phyloP scores from a whole-genome alignment of 2,329 filamentous ascomycete genomes.

The Diaporthe vaccinii region DNA sequence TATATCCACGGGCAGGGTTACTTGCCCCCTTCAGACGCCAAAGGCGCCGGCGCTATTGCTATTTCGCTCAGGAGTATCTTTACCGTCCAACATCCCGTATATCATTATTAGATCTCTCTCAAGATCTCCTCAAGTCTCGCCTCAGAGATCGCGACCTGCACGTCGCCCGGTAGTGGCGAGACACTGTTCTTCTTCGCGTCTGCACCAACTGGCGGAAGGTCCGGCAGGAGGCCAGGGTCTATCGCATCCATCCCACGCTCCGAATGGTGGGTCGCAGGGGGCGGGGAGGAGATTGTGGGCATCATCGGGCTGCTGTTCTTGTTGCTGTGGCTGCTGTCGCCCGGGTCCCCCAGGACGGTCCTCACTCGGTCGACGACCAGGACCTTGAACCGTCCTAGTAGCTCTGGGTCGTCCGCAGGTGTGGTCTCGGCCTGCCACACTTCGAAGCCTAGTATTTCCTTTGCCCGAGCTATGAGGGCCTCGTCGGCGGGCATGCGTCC shows the following conservation, averaged over 20 bases:
- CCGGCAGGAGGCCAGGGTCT: conserved; percentile 37
- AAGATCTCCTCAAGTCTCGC: conserved; percentile 38
- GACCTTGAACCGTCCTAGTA: conserved; percentile 68
- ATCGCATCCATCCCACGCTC: conserved; percentile 40
- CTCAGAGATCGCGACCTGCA: conserved; percentile 40
- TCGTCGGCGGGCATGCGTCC: conserved; percentile 63
- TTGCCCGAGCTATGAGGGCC: conserved; percentile 60
- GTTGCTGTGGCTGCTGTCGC: conserved; percentile 12
- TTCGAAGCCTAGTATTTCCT: conserved; percentile 59
- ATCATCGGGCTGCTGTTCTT: conserved; percentile 3
- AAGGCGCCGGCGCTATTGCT: neutral
- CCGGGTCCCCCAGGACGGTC: conserved; percentile 33
- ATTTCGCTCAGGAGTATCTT: neutral
- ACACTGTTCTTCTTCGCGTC: conserved; percentile 15
- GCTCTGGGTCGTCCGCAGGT: conserved; percentile 65
- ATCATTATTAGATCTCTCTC: conserved; percentile 17
- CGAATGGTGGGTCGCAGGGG: neutral
- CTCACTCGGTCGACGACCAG: conserved; percentile 54
- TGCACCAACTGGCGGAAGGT: conserved; percentile 7
- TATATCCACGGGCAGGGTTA: neutral
- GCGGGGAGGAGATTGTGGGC: neutral
- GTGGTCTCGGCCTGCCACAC: conserved; percentile 54
- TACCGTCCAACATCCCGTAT: neutral
- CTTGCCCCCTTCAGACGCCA: neutral
- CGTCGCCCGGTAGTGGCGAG: conserved; percentile 33